Conservation (phyloP, 345 rosid species). For the Barbarea vulgaris region DNA sequence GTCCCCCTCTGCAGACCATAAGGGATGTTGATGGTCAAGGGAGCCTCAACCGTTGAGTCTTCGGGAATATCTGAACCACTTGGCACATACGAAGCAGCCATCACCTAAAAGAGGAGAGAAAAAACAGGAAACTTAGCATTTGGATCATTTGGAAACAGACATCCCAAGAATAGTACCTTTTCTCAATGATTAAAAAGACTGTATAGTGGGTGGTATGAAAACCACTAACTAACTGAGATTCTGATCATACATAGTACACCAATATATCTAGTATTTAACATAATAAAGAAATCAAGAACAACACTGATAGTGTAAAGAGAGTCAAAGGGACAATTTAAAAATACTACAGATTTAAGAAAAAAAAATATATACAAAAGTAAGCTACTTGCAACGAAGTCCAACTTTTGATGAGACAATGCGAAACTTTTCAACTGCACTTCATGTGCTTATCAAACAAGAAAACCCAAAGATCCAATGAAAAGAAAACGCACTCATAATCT, state of each 20-base stretch:
- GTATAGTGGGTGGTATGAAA: background rate
- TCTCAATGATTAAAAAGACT: background rate
- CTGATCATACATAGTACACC: conserved; percentile 13
- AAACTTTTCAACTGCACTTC: background rate
- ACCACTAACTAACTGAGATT: conserved; percentile 15
- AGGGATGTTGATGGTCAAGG: conserved; percentile 86
- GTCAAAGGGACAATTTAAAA: background rate
- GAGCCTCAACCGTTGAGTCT: conserved; percentile 71
- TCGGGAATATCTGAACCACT: conserved; percentile 59
- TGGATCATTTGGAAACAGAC: conserved; percentile 7
- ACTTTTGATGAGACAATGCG: background rate
- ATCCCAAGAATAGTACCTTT: conserved; percentile 6
- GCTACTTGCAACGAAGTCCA: background rate
- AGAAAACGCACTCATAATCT: background rate
- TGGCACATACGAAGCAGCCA: conserved; percentile 77
- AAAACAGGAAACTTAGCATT: conserved; percentile 13
- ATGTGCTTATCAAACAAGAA: background rate
- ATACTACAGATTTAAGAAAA: background rate
- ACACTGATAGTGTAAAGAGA: background rate
- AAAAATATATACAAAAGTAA: conserved; percentile 11
- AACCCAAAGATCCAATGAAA: conserved; percentile 13
- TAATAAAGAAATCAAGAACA: conserved; percentile 4
- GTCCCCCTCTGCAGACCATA: conserved; percentile 48
- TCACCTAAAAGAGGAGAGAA: conserved; percentile 54
- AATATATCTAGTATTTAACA: background rate